Conservation (phyloP, 2,329 filamentous ascomycete genomes). For the Parasarocladium wereldwijsianum region DNA sequence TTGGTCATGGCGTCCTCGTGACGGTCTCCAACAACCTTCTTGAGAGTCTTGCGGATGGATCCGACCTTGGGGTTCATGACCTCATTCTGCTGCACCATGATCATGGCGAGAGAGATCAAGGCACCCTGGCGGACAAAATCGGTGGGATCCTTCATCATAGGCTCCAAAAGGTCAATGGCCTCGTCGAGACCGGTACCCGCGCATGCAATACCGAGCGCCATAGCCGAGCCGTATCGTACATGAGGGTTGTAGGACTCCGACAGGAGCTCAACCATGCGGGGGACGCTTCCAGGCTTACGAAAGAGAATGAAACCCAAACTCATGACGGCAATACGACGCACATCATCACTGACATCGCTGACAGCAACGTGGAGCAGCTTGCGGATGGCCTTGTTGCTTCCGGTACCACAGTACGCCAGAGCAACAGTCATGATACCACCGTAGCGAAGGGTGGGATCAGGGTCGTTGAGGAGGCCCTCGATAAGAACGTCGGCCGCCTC, state of each 20-base stretch:
- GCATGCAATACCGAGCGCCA: conserved; percentile 96
- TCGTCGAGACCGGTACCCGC: conserved; percentile 92
- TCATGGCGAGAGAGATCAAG: conserved; percentile 89
- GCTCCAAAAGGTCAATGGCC: conserved; percentile 90
- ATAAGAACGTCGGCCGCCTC: conserved; percentile 92
- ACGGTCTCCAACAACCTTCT: conserved; percentile 85
- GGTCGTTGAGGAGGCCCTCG: conserved; percentile 81
- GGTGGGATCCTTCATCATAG: conserved; percentile 98
- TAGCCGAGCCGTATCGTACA: conserved; percentile 91
- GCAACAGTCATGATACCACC: conserved; percentile 99
- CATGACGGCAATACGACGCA: conserved; percentile 91
- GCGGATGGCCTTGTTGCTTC: conserved; percentile 96
- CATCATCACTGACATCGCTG: conserved; percentile 95
- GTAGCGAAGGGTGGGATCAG: conserved; percentile 85
- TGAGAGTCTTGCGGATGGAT: conserved; percentile 78
- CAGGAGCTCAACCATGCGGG: conserved; percentile 95
- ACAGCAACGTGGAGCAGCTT: conserved; percentile 92
- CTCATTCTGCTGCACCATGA: conserved; percentile 98
- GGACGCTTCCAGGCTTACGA: conserved; percentile 91
- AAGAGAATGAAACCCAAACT: conserved; percentile 97
- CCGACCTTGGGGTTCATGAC: conserved; percentile 95
- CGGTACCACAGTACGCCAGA: conserved; percentile 89
- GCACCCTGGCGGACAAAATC: conserved; percentile 97
- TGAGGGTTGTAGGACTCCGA: conserved; percentile 99
- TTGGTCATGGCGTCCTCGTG: conserved; percentile 99